Evolutionary conservation across 2,329 filamentous ascomycete species (phyloP).

Genomic region (Trichoderma koningiopsis): DNA sequence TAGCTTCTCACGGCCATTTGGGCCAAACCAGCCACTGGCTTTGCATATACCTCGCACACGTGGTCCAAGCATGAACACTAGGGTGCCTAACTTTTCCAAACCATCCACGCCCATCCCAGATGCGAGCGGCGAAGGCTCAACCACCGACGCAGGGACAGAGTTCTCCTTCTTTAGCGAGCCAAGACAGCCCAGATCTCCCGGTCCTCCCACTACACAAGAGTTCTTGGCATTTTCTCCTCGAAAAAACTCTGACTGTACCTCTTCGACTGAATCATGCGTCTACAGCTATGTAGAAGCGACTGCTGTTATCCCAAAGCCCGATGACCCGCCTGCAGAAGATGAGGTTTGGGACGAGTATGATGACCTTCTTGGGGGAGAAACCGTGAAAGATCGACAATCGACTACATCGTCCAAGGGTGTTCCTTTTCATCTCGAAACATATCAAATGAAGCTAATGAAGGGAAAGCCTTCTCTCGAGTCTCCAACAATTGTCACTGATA

Average conservation of each 20-base stretch:
- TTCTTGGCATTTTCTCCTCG: slow-evolving; percentile 75
- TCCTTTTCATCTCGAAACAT: slow-evolving; percentile 59
- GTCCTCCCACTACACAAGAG: slow-evolving; percentile 50
- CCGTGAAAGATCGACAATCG: slow-evolving; percentile 49
- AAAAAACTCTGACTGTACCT: slow-evolving; percentile 68
- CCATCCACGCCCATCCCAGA: slow-evolving; percentile 44
- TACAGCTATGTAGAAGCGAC: slow-evolving; percentile 64
- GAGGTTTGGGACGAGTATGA: slow-evolving; percentile 96
- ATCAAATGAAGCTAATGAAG: slow-evolving; percentile 43
- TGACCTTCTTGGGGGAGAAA: slow-evolving; percentile 74
- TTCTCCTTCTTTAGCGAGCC: slow-evolving; percentile 38
- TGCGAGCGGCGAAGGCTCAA: slow-evolving; percentile 41
- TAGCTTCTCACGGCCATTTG: slow-evolving; percentile 85
- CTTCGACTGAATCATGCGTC: slow-evolving; percentile 67
- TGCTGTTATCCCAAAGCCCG: slow-evolving; percentile 64
- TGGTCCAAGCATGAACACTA: slow-evolving; percentile 47
- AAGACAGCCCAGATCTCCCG: slow-evolving; percentile 37
- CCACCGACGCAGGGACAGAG: slow-evolving; percentile 37
- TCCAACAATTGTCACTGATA: slow-evolving; percentile 46
- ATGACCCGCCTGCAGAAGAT: slow-evolving; percentile 70
- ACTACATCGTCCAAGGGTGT: slow-evolving; percentile 58
- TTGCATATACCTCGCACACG: slow-evolving; percentile 34
- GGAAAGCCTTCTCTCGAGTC: slow-evolving; percentile 48
- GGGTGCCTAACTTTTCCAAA: slow-evolving; percentile 50
- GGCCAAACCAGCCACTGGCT: slow-evolving; percentile 49